Evolutionary conservation across 116 monocot genomes (phyloP).

Genomic region (Dioscorea cayenensis): DNA sequence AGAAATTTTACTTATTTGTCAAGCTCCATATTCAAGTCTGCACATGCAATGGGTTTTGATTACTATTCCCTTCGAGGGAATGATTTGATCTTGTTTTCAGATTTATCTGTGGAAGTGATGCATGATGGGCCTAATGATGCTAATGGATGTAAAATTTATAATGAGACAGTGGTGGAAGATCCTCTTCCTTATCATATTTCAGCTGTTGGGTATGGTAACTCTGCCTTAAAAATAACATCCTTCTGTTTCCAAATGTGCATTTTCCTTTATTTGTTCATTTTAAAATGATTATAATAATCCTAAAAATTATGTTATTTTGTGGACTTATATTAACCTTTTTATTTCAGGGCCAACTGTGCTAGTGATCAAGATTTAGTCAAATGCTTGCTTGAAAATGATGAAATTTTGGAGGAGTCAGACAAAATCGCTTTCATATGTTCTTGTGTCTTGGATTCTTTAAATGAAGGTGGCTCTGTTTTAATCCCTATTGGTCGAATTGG

Average conservation of each 20-base stretch:
- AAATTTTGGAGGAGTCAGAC: constrained; percentile 53
- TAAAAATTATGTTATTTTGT: background rate
- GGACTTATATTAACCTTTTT: constrained; percentile 4
- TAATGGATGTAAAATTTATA: constrained; percentile 2
- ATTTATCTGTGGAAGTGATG: constrained; percentile 37
- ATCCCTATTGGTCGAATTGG: constrained; percentile 73
- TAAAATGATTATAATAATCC: too few relatives aligned
- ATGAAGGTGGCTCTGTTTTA: constrained; percentile 74
- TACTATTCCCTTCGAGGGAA: constrained; percentile 50
- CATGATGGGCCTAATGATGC: constrained; percentile 10
- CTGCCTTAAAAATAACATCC: background rate
- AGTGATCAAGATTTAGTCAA: constrained; percentile 24
- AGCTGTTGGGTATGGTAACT: constrained; percentile 23
- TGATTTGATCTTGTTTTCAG: constrained; percentile 81
- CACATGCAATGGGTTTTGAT: constrained; percentile 72
- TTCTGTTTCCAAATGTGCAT: background rate
- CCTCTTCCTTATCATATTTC: constrained; percentile 2
- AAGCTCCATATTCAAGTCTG: constrained; percentile 60
- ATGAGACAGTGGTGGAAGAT: constrained; percentile 12
- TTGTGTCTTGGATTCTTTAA: constrained; percentile 53
- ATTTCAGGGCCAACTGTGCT: constrained; percentile 15
- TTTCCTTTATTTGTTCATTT: background rate
- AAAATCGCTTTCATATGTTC: constrained; percentile 77
- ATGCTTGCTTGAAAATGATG: constrained; percentile 18
- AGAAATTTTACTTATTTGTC: constrained; percentile 66